These are phyloP conservation scores for Podila verticillata DNA, from an alignment of 192 early-diverging fungal species.

Conservation along the genomic window DNA sequence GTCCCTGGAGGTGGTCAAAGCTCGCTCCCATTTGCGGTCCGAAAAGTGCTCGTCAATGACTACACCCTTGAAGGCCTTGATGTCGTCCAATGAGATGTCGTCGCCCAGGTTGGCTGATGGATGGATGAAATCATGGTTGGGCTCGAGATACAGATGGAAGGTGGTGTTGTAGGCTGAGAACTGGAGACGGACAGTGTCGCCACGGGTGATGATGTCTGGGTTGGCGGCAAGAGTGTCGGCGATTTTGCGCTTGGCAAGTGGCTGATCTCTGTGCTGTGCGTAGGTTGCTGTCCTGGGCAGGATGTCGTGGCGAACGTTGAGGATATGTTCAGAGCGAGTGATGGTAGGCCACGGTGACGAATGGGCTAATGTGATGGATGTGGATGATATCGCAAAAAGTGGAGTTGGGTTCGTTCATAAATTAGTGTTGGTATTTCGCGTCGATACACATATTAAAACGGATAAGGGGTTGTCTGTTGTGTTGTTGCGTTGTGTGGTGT, in stretches of 20 bases:
- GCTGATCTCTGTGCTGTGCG: constrained; percentile 2
- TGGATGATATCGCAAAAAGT: not conserved
- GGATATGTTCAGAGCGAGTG: constrained; percentile 38
- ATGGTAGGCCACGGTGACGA: constrained; percentile 33
- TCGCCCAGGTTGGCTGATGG: constrained; percentile 64
- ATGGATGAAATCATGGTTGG: constrained; percentile 76
- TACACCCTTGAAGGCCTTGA: constrained; percentile 71
- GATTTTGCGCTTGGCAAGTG: constrained; percentile 17
- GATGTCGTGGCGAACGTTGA: constrained; percentile 28
- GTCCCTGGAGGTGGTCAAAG: constrained; percentile 27
- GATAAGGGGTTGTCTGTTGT: too few species aligned
- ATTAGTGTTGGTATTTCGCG: too few species aligned
- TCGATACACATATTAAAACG: too few species aligned
- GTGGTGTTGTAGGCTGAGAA: constrained; percentile 73
- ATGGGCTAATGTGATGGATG: constrained; percentile 18
- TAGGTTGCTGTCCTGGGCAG: constrained; percentile 16
- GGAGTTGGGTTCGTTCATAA: not conserved
- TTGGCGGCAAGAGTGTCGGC: not conserved
- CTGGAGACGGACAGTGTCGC: constrained; percentile 66
- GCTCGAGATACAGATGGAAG: constrained; percentile 71
- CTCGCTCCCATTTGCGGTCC: constrained; percentile 38
- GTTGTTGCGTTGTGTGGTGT: too few species aligned
- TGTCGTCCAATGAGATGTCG: constrained; percentile 52
- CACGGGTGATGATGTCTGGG: constrained; percentile 24
- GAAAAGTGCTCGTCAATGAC: constrained; percentile 44